Evolutionary conservation across 495 filamentous ascomycete species (phyloP).

Genomic region (Apodospora peruviana): DNA sequence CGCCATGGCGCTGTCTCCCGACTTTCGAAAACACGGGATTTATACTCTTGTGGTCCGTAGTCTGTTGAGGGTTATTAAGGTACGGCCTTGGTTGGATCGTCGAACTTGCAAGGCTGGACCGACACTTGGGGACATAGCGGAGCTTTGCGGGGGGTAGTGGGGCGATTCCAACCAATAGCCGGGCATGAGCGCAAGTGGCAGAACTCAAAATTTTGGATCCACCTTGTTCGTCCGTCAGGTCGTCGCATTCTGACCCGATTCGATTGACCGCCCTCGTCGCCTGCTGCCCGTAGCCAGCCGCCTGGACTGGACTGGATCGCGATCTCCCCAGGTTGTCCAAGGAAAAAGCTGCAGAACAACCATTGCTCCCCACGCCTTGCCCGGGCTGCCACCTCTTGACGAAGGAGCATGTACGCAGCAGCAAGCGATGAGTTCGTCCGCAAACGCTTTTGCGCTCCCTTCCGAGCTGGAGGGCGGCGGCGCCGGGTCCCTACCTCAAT

Average conservation of each 20-base stretch:
- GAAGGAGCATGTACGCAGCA: slow-evolving; percentile 28
- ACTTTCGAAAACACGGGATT: no score
- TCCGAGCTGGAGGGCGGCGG: no score
- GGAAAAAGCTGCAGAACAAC: background rate
- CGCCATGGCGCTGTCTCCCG: no score
- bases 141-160: no score
- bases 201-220: slow-evolving; percentile 12
- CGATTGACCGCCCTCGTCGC: background rate
- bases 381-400: slow-evolving; percentile 17
- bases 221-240: slow-evolving; percentile 1
- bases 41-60: no score
- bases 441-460: no score
- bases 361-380: background rate
- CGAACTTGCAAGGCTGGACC: no score
- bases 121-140: no score
- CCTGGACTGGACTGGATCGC: background rate
- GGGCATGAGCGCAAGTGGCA: background rate
- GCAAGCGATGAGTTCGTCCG: slow-evolving; percentile 35
- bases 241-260: slow-evolving; percentile 11
- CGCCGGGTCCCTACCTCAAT: slow-evolving; percentile 8
- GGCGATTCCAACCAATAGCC: slow-evolving; percentile 14
- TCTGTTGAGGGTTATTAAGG: no score
- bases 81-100: no score
- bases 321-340: no score
- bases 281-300: slow-evolving; percentile 2